phyloP scores from a whole-genome alignment of 2,329 filamentous ascomycete genomes.

The Ophiocordyceps camponoti-leonardi region DNA sequence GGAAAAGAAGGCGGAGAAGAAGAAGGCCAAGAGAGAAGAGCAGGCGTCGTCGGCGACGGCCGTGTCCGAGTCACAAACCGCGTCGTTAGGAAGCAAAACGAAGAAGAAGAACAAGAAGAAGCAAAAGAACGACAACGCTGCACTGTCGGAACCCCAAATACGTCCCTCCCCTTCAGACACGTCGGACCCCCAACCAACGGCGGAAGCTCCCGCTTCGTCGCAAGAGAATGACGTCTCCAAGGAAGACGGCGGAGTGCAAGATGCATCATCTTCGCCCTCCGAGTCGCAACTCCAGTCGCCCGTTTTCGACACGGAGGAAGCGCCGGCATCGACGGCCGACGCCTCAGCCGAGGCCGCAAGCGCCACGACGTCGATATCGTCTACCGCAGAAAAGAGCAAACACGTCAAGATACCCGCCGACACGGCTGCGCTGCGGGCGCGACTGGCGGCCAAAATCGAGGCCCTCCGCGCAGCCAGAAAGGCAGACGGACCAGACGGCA shows the following conservation, averaged over 20 bases:
- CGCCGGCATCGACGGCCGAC: slow-evolving; percentile 20
- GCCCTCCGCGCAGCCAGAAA: slow-evolving; percentile 73
- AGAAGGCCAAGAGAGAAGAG: slow-evolving; percentile 14
- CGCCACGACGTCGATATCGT: slow-evolving; percentile 52
- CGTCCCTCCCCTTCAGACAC: neutral
- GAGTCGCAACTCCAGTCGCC: slow-evolving; percentile 32
- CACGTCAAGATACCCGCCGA: slow-evolving; percentile 52
- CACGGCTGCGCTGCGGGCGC: slow-evolving; percentile 57
- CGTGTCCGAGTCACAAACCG: neutral
- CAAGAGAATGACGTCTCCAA: slow-evolving; percentile 10
- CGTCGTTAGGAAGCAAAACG: neutral
- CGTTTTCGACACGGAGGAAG: slow-evolving; percentile 36
- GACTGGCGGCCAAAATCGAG: slow-evolving; percentile 70
- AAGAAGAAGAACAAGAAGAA: slow-evolving; percentile 6
- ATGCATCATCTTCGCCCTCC: slow-evolving; percentile 25
- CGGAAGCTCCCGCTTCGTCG: neutral
- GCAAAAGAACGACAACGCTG: slow-evolving; percentile 6
- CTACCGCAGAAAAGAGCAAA: slow-evolving; percentile 45
- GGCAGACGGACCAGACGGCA: slow-evolving; percentile 68
- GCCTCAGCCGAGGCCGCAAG: slow-evolving; percentile 30
- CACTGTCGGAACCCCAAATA: slow-evolving; percentile 5
- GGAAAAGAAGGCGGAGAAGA: slow-evolving; percentile 14
- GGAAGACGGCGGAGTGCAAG: slow-evolving; percentile 24
- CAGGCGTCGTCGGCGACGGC: slow-evolving; percentile 5
- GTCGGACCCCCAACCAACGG: slow-evolving; percentile 2